Evolutionary conservation across 2,329 filamentous ascomycete species (phyloP).

Genomic region (Cladosporium austrohemisphaericum): DNA sequence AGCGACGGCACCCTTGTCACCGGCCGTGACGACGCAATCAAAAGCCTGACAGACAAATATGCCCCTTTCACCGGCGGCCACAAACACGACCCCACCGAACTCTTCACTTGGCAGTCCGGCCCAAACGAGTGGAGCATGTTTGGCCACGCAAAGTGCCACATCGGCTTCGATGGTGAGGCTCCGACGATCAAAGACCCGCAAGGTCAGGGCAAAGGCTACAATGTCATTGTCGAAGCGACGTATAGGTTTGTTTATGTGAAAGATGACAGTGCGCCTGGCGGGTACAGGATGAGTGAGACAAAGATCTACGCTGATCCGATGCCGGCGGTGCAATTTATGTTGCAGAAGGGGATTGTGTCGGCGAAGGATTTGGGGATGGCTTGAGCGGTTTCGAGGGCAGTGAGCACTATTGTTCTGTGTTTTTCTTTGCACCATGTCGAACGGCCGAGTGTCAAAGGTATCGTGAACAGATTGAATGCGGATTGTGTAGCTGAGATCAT

Average conservation of each 20-base stretch:
- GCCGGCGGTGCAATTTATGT: slow-evolving; percentile 1
- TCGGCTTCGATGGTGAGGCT: slow-evolving; percentile 21
- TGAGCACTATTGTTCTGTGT: no score
- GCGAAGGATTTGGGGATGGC: not conserved
- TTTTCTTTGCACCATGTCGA: no score
- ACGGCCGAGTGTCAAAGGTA: no score
- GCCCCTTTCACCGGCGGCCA: slow-evolving; percentile 23
- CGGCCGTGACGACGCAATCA: slow-evolving; percentile 23
- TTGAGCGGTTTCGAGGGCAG: not conserved
- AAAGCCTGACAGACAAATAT: slow-evolving; percentile 22
- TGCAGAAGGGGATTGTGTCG: not conserved
- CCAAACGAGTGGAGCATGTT: slow-evolving; percentile 27
- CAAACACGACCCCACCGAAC: slow-evolving; percentile 22
- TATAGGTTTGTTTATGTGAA: slow-evolving; percentile 29
- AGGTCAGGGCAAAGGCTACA: slow-evolving; percentile 26
- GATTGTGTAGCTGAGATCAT: no score
- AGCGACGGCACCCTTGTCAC: slow-evolving; percentile 22
- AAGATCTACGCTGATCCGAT: slow-evolving; percentile 12
- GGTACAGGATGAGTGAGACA: slow-evolving; percentile 4
- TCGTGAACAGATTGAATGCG: no score
- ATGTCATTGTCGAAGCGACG: slow-evolving; percentile 23
- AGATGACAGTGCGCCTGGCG: slow-evolving; percentile 14
- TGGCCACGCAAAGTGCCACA: slow-evolving; percentile 24
- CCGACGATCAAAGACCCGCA: slow-evolving; percentile 18
- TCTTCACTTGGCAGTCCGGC: slow-evolving; percentile 22